A percentile compares a stretch with the other conserved stretches of the same genome.
These are phyloP conservation scores for Tylopilus vinaceipallidus DNA, from an alignment of 768 basidiomycete genomes.

Conservation along the genomic window DNA sequence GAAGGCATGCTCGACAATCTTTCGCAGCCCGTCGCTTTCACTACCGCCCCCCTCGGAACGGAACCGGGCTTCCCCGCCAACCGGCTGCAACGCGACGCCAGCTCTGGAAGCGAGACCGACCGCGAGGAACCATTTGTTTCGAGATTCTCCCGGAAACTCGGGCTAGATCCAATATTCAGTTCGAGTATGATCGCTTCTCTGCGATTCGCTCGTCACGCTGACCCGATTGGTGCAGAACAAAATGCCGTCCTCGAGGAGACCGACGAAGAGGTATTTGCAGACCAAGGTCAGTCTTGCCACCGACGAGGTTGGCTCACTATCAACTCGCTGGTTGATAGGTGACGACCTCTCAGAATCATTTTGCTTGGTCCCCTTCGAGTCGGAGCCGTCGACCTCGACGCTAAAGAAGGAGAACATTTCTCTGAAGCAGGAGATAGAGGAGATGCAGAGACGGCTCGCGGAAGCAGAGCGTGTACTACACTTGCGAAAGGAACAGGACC, in stretches of 20 bases:
- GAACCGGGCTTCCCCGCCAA: constrained; percentile 27
- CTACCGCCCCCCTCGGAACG: constrained; percentile 69
- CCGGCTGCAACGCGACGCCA: constrained; percentile 45
- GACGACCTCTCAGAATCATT: constrained; percentile 81
- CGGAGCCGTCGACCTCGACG: constrained; percentile 45
- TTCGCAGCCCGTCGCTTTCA: constrained; percentile 78
- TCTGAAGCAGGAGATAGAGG: constrained; percentile 60
- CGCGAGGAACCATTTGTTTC: constrained; percentile 61
- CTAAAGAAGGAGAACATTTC: constrained; percentile 66
- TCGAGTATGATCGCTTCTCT: constrained; percentile 16
- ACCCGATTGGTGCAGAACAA: constrained; percentile 20
- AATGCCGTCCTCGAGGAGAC: constrained; percentile 39
- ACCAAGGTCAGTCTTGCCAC: constrained; percentile 50
- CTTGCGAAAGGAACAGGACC: constrained; percentile 74
- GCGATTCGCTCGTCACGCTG: background rate
- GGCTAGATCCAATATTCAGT: constrained; percentile 22
- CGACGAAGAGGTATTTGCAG: constrained; percentile 60
- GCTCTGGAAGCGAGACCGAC: constrained; percentile 66
- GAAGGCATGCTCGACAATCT: constrained; percentile 84
- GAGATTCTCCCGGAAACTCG: constrained; percentile 48
- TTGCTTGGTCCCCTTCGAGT: constrained; percentile 65
- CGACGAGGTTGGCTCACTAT: background rate
- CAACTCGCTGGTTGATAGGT: constrained; percentile 32
- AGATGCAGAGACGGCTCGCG: constrained; percentile 55
- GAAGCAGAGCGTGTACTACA: constrained; percentile 63